A percentile compares a stretch with the other conserved stretches of the same genome.
phyloP scores from a whole-genome alignment of 257 asterid genomes.

The Solanum rostratum region DNA sequence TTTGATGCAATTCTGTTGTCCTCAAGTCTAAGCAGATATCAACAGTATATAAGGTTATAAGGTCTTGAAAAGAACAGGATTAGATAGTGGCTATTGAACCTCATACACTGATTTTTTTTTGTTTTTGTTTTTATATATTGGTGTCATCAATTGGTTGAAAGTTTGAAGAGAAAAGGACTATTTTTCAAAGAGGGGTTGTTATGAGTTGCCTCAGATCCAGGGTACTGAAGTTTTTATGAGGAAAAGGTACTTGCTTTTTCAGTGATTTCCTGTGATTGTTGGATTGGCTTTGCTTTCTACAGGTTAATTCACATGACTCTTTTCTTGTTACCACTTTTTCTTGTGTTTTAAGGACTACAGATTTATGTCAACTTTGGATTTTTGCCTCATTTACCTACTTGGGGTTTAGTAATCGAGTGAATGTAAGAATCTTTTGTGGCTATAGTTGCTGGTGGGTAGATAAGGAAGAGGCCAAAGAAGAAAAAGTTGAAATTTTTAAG shows the following conservation, averaged over 20 bases:
- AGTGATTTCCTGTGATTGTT: conserved; percentile 68
- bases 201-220: conserved; percentile 89
- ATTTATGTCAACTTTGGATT: not conserved
- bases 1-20: not conserved
- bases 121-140: not conserved
- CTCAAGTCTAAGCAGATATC: not conserved
- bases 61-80: conserved; percentile 14
- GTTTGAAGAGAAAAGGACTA: not conserved
- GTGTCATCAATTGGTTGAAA: not conserved
- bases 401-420: conserved; percentile 4
- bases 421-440: conserved; percentile 5
- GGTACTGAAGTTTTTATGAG: conserved; percentile 35
- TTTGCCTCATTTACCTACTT: not conserved
- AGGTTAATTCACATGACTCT: conserved; percentile 40
- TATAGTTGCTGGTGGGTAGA: conserved; percentile 21
- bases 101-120: not conserved
- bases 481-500: not conserved
- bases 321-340: conserved; percentile 16
- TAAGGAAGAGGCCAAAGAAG: conserved; percentile 13
- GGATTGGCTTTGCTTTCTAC: conserved; percentile 20
- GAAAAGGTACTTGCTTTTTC: conserved; percentile 25
- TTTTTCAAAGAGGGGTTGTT: not conserved
- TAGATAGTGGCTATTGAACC: conserved; percentile 4
- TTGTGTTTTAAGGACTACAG: not conserved
- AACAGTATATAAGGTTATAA: not conserved